Conservation (phyloP, 345 rosid species). For the Ceriops zippeliana region DNA sequence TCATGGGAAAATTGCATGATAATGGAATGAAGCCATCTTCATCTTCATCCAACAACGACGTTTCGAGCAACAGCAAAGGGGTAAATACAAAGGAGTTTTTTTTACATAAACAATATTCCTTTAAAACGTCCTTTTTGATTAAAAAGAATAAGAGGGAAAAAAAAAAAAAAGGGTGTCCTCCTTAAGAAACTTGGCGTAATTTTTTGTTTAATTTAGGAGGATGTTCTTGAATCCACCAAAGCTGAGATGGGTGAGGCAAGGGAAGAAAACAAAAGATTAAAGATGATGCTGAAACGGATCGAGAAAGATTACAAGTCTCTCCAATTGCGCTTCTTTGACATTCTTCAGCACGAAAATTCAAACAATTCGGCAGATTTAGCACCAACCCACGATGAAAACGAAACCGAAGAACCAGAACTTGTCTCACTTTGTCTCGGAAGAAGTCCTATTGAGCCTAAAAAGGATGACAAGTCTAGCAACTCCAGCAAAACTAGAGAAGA, state of each 20-base stretch:
- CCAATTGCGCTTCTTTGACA: conserved; percentile 52
- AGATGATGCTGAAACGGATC: conserved; percentile 46
- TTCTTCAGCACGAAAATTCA: conserved; percentile 40
- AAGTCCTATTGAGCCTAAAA: conserved; percentile 30
- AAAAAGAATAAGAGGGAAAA: neutral
- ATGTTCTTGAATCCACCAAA: conserved; percentile 56
- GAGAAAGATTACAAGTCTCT: conserved; percentile 68
- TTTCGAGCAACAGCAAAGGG: conserved; percentile 25
- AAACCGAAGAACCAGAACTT: conserved; percentile 40
- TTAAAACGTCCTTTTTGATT: neutral
- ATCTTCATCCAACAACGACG: conserved; percentile 27
- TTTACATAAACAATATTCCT: neutral
- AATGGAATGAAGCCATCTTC: conserved; percentile 23
- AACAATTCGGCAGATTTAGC: conserved; percentile 21
- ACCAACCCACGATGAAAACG: conserved; percentile 19
- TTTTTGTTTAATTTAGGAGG: conserved; percentile 21
- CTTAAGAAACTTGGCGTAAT: neutral
- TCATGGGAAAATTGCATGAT: conserved; percentile 12
- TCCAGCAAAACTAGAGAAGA: conserved; percentile 19
- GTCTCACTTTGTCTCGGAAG: conserved; percentile 82
- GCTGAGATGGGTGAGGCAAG: conserved; percentile 69
- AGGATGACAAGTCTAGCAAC: conserved; percentile 31
- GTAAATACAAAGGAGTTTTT: neutral
- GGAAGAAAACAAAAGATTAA: conserved; percentile 67
- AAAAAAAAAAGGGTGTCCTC: no score